Percentiles rank a stretch among this genome's conserved stretches.
These are phyloP conservation scores for Xanthoparmelia taractica DNA, from an alignment of 495 filamentous ascomycete genomes.

Conservation along the genomic window DNA sequence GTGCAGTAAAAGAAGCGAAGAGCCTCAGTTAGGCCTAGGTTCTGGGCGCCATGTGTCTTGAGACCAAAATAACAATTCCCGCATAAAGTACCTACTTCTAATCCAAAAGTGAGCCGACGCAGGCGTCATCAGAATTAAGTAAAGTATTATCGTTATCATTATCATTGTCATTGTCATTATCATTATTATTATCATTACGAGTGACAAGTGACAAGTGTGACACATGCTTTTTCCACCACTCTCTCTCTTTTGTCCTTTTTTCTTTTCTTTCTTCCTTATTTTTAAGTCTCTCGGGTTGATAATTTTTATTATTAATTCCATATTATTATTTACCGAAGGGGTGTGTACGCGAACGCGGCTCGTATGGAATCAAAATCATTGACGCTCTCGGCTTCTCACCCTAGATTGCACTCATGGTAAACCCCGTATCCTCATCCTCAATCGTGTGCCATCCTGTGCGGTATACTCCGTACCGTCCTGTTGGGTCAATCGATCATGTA, in stretches of 20 bases:
- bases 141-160: too few species aligned
- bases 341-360: not conserved
- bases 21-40: not conserved
- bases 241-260: not conserved
- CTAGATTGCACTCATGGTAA: not conserved
- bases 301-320: not conserved
- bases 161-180: too few species aligned
- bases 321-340: not conserved
- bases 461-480: constrained; percentile 8
- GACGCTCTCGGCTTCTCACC: not conserved
- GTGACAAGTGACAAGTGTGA: too few species aligned
- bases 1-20: not conserved
- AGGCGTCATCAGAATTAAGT: not conserved
- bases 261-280: not conserved
- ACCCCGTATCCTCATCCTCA: not conserved
- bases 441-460: too few species aligned
- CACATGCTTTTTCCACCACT: not conserved
- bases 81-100: too few species aligned
- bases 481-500: constrained; percentile 12
- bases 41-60: not conserved
- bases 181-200: too few species aligned
- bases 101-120: not conserved
- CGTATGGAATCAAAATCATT: not conserved
- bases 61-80: constrained; percentile 4
- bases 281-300: too few species aligned